Conservation (phyloP, 2,329 filamentous ascomycete species). For the Claviceps africana region DNA sequence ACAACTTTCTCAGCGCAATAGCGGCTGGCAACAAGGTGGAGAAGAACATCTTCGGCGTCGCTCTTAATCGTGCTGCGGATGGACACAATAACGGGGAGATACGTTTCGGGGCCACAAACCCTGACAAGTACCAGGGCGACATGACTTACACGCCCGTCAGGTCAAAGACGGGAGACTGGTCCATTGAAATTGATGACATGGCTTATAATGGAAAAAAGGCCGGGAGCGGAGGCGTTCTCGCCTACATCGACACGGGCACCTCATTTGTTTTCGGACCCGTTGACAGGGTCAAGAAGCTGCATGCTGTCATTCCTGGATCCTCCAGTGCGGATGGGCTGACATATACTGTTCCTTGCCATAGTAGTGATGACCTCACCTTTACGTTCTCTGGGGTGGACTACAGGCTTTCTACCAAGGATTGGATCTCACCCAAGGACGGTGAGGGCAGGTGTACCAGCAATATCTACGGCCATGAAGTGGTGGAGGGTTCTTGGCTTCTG, state of each 20-base stretch:
- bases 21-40: slow-evolving; percentile 39
- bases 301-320: slow-evolving; percentile 52
- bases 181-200: slow-evolving; percentile 53
- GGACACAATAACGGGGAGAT: slow-evolving; percentile 59
- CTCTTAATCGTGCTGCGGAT: slow-evolving; percentile 53
- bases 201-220: slow-evolving; percentile 45
- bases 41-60: slow-evolving; percentile 56
- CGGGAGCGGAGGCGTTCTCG: slow-evolving; percentile 40
- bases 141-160: slow-evolving; percentile 49
- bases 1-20: slow-evolving; percentile 55
- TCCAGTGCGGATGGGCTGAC: slow-evolving; percentile 42
- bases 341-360: slow-evolving; percentile 62
- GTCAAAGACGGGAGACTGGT: slow-evolving; percentile 49
- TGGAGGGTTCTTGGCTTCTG: slow-evolving; percentile 58
- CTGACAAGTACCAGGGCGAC: slow-evolving; percentile 50
- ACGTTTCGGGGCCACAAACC: slow-evolving; percentile 59
- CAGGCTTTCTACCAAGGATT: slow-evolving; percentile 55
- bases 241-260: slow-evolving; percentile 75
- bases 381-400: slow-evolving; percentile 56
- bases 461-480: slow-evolving; percentile 57
- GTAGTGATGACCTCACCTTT: slow-evolving; percentile 44
- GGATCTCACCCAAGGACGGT: slow-evolving; percentile 37
- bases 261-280: slow-evolving; percentile 63
- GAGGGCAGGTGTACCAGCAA: slow-evolving; percentile 51
- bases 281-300: slow-evolving; percentile 51